Conservation (phyloP, 441 rosid genomes). For the Eruca vesicaria region DNA sequence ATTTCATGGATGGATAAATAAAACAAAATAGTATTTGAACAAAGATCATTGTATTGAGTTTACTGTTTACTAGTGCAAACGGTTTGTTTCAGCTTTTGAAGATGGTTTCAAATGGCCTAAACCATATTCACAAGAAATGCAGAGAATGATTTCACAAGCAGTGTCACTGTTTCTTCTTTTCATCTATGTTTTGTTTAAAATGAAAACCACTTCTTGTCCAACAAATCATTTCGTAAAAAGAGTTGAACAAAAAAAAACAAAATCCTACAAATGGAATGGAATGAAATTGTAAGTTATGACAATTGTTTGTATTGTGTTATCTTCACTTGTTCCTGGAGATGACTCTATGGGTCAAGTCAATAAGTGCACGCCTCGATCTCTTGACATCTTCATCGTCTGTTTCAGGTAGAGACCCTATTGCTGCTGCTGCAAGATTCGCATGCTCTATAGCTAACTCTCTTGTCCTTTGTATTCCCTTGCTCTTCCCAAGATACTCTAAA, state of each 20-base stretch:
- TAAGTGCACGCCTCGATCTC: slow-evolving; percentile 76
- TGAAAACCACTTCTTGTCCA: slow-evolving; percentile 22
- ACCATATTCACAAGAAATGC: background rate
- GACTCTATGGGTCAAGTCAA: slow-evolving; percentile 78
- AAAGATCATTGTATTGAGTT: too few species aligned
- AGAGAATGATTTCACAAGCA: background rate
- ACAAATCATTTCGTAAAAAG: slow-evolving; percentile 17
- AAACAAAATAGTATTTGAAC: too few species aligned
- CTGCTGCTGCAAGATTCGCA: slow-evolving; percentile 67
- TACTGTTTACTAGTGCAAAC: background rate
- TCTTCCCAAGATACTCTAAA: slow-evolving; percentile 81
- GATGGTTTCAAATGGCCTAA: background rate
- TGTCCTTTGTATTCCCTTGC: slow-evolving; percentile 76
- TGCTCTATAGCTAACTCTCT: slow-evolving; percentile 76
- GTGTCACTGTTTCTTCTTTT: background rate
- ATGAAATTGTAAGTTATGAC: slow-evolving; percentile 22
- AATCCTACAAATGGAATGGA: slow-evolving; percentile 27
- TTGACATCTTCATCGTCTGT: slow-evolving; percentile 60
- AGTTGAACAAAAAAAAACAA: slow-evolving; percentile 28
- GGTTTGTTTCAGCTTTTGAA: background rate
- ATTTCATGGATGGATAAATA: too few species aligned
- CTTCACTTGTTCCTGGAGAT: slow-evolving; percentile 70
- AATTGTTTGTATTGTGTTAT: background rate
- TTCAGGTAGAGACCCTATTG: slow-evolving; percentile 73
- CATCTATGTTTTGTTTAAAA: slow-evolving; percentile 4